Percentiles rank a stretch among this genome's conserved stretches.
phyloP scores from a whole-genome alignment of 352 stramenopile genomes.

The Pythium folliculosum region DNA sequence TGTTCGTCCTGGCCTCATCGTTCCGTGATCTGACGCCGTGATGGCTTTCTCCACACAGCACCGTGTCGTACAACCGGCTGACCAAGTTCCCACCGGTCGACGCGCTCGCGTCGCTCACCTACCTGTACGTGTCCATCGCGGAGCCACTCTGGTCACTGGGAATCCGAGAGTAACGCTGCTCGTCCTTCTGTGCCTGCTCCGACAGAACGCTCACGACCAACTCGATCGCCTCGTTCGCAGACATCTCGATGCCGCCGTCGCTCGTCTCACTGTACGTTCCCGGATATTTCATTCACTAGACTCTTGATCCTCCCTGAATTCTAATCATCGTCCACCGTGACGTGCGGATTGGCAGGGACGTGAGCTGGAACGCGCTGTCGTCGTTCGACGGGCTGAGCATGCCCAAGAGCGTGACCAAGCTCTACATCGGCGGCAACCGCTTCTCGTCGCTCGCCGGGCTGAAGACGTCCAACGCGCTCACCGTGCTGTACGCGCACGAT shows the following conservation, averaged over 20 bases:
- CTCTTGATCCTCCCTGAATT: too few relatives aligned
- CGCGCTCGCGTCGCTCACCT: slow-evolving; percentile 10
- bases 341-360: slow-evolving; percentile 30
- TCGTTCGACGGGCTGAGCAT: slow-evolving; percentile 66
- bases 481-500: slow-evolving; percentile 73
- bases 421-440: slow-evolving; percentile 68
- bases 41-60: slow-evolving; percentile 5
- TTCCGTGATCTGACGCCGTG: slow-evolving; percentile 2
- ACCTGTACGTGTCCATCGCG: slow-evolving; percentile 15
- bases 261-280: slow-evolving; percentile 18
- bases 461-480: slow-evolving; percentile 49
- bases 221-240: slow-evolving; percentile 26
- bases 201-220: slow-evolving; percentile 22
- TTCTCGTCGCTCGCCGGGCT: slow-evolving; percentile 59
- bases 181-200: not conserved
- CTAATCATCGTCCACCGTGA: too few relatives aligned
- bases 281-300: too few relatives aligned
- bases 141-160: not conserved
- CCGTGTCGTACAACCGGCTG: slow-evolving; percentile 22
- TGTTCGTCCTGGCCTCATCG: too few relatives aligned
- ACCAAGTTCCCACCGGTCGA: slow-evolving; percentile 14
- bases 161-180: not conserved
- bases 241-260: slow-evolving; percentile 22
- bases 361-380: slow-evolving; percentile 69
- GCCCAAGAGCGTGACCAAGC: slow-evolving; percentile 44